A percentile compares a stretch with the other conserved stretches of the same genome.
These are phyloP conservation scores for Kodamaea fukazawae DNA, from an alignment of 805 yeast species.

Conservation along the genomic window DNA sequence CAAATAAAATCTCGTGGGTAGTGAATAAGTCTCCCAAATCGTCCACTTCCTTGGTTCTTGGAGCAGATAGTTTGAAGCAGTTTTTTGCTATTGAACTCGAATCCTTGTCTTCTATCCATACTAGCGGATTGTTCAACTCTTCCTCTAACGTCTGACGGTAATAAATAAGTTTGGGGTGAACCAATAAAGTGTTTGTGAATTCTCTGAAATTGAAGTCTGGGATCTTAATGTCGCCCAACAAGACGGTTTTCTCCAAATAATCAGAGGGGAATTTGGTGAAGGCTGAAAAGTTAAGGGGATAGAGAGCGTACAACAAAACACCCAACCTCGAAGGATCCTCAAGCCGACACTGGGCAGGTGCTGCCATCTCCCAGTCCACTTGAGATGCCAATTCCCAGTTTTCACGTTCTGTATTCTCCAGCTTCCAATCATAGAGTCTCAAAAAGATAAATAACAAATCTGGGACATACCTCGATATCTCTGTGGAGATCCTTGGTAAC, in stretches of 20 bases:
- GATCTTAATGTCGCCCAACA: not conserved
- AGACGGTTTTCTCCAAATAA: constrained; percentile 19
- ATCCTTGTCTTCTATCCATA: constrained; percentile 18
- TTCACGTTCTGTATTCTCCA: too few species aligned
- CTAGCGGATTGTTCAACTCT: constrained; percentile 20
- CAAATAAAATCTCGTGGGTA: constrained; percentile 33
- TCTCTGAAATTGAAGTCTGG: constrained; percentile 1
- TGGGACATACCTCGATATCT: constrained; percentile 32
- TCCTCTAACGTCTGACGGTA: constrained; percentile 22
- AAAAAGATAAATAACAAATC: constrained; percentile 42
- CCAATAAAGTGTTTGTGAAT: constrained; percentile 31
- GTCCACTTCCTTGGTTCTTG: constrained; percentile 2
- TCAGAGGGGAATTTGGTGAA: constrained; percentile 43
- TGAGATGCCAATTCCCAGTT: not conserved
- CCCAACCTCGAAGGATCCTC: constrained; percentile 29
- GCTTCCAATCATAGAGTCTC: not conserved
- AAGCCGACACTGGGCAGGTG: constrained; percentile 7
- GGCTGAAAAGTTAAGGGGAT: constrained; percentile 46
- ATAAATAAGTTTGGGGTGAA: constrained; percentile 49
- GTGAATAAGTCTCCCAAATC: constrained; percentile 22
- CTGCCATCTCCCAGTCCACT: not conserved
- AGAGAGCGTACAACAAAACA: constrained; percentile 55
- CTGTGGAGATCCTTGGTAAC: constrained; percentile 43
- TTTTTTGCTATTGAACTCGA: not conserved
- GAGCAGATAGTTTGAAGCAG: not conserved